Percentiles rank a stretch among this genome's conserved stretches.
Evolutionary conservation across 2,329 filamentous ascomycete species (phyloP).

Genomic region (Botrytis porri): DNA sequence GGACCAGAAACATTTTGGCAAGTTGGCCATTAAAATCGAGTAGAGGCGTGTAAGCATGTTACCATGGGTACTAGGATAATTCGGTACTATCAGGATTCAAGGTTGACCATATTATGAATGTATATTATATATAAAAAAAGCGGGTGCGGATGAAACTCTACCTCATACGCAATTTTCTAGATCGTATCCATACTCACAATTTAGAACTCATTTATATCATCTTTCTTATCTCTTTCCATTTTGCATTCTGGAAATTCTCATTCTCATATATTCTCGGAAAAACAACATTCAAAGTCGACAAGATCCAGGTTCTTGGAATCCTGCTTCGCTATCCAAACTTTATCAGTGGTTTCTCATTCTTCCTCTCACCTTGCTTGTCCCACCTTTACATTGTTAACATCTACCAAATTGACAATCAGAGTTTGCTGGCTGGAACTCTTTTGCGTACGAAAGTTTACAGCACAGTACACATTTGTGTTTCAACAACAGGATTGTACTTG

Average conservation of each 20-base stretch:
- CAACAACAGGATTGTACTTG: neutral
- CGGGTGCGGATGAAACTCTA: too few relatives aligned
- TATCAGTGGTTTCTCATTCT: neutral
- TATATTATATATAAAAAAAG: neutral
- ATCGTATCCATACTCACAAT: neutral
- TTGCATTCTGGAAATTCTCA: neutral
- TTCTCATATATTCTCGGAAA: neutral
- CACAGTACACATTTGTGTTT: neutral
- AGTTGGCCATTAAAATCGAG: slow-evolving; percentile 19
- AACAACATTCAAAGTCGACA: neutral
- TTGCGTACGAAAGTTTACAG: neutral
- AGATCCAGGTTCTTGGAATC: neutral
- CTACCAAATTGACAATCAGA: too few relatives aligned
- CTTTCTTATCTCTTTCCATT: neutral
- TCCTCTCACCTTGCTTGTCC: neutral
- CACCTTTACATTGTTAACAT: neutral
- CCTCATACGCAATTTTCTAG: too few relatives aligned
- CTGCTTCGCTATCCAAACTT: neutral
- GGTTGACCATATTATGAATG: neutral
- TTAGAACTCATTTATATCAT: neutral
- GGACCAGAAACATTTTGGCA: slow-evolving; percentile 42
- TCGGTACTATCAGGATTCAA: neutral
- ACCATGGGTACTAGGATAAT: neutral
- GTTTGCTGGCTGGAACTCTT: neutral
- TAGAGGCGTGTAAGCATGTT: neutral